phyloP scores from a whole-genome alignment of 257 asterid genomes.

The Solanum pimpinellifolium region DNA sequence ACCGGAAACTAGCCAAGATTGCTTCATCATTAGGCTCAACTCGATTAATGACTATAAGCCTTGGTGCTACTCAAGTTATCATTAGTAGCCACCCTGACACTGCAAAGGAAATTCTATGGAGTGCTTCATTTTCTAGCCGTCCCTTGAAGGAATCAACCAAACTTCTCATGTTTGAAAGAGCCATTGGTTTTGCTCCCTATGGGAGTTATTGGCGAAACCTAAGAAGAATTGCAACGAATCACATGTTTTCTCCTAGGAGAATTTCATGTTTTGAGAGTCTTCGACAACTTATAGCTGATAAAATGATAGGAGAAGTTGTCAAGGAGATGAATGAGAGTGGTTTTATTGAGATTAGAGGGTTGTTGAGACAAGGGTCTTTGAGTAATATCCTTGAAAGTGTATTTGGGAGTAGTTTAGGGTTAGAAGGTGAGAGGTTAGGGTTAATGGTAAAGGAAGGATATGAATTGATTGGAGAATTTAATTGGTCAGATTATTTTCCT shows the following conservation, averaged over 20 bases:
- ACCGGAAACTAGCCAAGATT: not conserved
- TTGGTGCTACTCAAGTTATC: not conserved
- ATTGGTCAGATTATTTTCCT: conserved; percentile 54
- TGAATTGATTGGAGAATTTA: conserved; percentile 46
- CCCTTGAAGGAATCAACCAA: not conserved
- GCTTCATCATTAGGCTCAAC: not conserved
- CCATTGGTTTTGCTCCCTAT: not conserved
- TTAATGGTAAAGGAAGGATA: conserved; percentile 62
- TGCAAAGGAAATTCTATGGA: not conserved
- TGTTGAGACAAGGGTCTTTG: conserved; percentile 34
- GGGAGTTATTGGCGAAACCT: not conserved
- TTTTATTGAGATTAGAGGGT: conserved; percentile 30
- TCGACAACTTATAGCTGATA: conserved; percentile 20
- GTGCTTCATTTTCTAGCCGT: not conserved
- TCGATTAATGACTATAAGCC: not conserved
- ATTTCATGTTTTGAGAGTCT: conserved; percentile 26
- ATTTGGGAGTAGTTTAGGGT: conserved; percentile 33
- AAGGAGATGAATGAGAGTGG: conserved; percentile 25
- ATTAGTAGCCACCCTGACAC: not conserved
- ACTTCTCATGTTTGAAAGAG: not conserved
- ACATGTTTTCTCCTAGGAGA: conserved; percentile 28
- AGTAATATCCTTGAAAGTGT: conserved; percentile 46
- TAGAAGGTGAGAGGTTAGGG: conserved; percentile 23
- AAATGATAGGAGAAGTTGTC: conserved; percentile 16
- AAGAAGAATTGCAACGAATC: not conserved